Percentiles rank a stretch among this genome's conserved stretches.
Conservation (phyloP, 352 stramenopile genomes). For the Pythium sukuiense region DNA sequence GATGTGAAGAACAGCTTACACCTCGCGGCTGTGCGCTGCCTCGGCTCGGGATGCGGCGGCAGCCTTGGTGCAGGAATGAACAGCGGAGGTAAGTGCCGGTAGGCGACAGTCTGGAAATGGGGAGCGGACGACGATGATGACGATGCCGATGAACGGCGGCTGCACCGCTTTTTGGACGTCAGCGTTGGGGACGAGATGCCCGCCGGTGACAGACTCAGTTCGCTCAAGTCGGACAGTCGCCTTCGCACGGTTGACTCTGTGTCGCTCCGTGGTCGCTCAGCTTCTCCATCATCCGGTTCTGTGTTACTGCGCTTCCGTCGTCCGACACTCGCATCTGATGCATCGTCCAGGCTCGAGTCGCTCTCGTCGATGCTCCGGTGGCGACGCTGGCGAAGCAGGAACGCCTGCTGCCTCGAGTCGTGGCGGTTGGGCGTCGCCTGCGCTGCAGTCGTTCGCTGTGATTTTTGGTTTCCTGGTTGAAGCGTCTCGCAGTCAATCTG, state of each 20-base stretch:
- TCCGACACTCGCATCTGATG: slow-evolving; percentile 44
- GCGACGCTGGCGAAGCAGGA: slow-evolving; percentile 44
- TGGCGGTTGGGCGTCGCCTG: slow-evolving; percentile 29
- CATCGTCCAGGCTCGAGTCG: slow-evolving; percentile 60
- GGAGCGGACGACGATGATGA: slow-evolving; percentile 7
- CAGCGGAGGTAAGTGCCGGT: slow-evolving; percentile 10
- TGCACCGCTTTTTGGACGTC: slow-evolving; percentile 27
- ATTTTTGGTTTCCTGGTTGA: slow-evolving; percentile 15
- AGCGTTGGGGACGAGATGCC: slow-evolving; percentile 16
- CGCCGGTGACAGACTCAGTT: slow-evolving; percentile 26
- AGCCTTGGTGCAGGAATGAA: slow-evolving; percentile 10
- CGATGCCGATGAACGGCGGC: slow-evolving; percentile 17
- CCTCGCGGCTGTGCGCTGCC: slow-evolving; percentile 1
- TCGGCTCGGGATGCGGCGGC: background rate
- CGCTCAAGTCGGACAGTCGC: slow-evolving; percentile 28
- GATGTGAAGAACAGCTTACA: slow-evolving; percentile 72
- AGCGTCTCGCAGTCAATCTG: slow-evolving; percentile 26
- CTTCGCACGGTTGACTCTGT: slow-evolving; percentile 9
- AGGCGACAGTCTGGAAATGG: background rate
- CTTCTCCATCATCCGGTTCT: slow-evolving; percentile 11
- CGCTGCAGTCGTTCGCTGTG: slow-evolving; percentile 15
- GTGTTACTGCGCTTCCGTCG: slow-evolving; percentile 75
- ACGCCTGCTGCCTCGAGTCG: slow-evolving; percentile 15
- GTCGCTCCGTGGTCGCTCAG: background rate
- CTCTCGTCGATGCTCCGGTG: slow-evolving; percentile 53